Evolutionary conservation across 2,329 filamentous ascomycete species (phyloP), one percentile per base, ranked within the genome.

Genomic region (Fusarium phyllophilum): DNA sequence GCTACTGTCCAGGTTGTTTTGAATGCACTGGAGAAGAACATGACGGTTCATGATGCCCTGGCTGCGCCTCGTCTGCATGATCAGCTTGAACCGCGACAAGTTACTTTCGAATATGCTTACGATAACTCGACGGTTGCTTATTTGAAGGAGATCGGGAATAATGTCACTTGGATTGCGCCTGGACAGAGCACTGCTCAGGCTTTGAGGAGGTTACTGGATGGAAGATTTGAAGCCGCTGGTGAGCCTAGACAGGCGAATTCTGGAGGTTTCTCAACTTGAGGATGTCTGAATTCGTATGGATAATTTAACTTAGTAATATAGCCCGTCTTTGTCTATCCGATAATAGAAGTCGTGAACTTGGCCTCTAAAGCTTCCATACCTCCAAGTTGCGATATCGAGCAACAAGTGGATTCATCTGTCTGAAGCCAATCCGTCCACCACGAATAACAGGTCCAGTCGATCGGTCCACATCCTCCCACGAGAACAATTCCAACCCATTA

Each of bases 241-340:
- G 95, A 97, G 83, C 93, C 94, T n/a, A 89, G 95, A 72, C 94
- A 96, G 85, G 78, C 83, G 36, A 91, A 92, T 77, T 94, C 92
- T 22, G 94, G 90, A 5, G 94, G 93, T 0, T 90, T 89, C 63
- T 84, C 84, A 8, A 76, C 64, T 11, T n/a, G n/a, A n/a, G n/a
- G n/a, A n/a, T n/a, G n/a, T n/a, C n/a, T n/a, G n/a, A n/a, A n/a
- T n/a, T n/a, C n/a, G n/a, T n/a, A n/a, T n/a, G n/a, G n/a, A n/a
- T n/a, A n/a, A n/a, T n/a, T n/a, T n/a, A n/a, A n/a, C n/a, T n/a
- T n/a, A n/a, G n/a, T 20, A 20, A 2, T 34, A 0, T 1, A 34
- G 15, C 8, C 6, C 5, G 17, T 24, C 24, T 51, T 22, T 24
- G 1, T 33, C 22, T 18, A 18, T 3, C 3, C 4, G 2, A 2